These are phyloP conservation scores for Sonneratia alba DNA, from an alignment of 345 rosid species.

Conservation along the genomic window DNA sequence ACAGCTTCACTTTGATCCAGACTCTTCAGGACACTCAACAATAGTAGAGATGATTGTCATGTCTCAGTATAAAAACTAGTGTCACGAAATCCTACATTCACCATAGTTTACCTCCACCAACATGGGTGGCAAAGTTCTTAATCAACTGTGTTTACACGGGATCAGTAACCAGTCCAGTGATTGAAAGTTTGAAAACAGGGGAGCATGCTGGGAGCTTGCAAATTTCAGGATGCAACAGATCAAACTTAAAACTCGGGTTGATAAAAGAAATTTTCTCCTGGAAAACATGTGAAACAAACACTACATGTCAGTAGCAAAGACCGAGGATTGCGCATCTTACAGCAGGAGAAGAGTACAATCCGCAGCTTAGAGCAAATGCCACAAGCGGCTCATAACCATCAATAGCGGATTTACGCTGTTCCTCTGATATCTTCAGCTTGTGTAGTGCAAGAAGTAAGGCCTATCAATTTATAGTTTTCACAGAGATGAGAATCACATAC, in stretches of 20 bases:
- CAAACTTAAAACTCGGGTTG: background rate
- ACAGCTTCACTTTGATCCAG: background rate
- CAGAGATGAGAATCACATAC: conserved; percentile 5
- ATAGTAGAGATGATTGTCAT: background rate
- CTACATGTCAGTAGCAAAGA: background rate
- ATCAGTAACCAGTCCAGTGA: background rate
- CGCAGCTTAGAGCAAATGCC: conserved; percentile 76
- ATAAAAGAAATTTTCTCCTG: background rate
- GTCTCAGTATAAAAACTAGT: background rate
- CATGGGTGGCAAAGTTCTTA: background rate
- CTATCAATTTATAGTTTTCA: conserved; percentile 19
- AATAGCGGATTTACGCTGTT: conserved; percentile 52
- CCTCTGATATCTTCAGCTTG: conserved; percentile 70
- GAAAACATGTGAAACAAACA: background rate
- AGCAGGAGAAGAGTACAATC: conserved; percentile 89
- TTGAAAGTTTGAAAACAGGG: too few relatives aligned
- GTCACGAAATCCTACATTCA: background rate
- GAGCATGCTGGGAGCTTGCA: background rate
- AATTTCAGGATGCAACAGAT: background rate
- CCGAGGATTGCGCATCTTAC: conserved; percentile 27
- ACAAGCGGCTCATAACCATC: conserved; percentile 53
- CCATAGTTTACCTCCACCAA: background rate
- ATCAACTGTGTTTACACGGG: background rate
- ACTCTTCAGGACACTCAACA: background rate
- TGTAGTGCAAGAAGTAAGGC: conserved; percentile 84